A percentile compares a stretch with the other conserved stretches of the same genome.
These are phyloP conservation scores for Solanum gandarillasii DNA, from an alignment of 257 asterid species.

Conservation along the genomic window DNA sequence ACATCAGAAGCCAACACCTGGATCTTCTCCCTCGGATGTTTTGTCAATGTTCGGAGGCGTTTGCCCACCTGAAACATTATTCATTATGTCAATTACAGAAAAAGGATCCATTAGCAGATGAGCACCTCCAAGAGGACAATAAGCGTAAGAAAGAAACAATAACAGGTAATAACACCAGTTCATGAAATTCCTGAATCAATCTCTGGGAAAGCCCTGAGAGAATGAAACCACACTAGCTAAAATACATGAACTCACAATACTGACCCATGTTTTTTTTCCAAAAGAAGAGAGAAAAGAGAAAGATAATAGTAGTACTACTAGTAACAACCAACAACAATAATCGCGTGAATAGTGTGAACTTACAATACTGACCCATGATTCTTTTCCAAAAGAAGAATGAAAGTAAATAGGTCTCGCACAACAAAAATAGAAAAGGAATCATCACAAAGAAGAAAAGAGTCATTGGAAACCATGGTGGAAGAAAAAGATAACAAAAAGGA, in stretches of 20 bases:
- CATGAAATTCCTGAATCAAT: not conserved
- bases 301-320: not conserved
- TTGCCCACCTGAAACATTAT: conserved; percentile 64
- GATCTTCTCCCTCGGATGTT: conserved; percentile 70
- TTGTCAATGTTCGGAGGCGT: conserved; percentile 72
- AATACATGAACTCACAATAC: not conserved
- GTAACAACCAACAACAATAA: not conserved
- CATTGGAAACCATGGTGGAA: not conserved
- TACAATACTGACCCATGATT: not conserved
- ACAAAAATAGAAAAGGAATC: not conserved
- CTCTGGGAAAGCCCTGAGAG: not conserved
- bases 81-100: not conserved
- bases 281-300: not conserved
- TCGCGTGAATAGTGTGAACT: not conserved
- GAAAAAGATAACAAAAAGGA: not conserved
- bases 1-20: conserved; percentile 72
- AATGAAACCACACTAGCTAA: not conserved
- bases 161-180: not conserved
- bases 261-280: not conserved
- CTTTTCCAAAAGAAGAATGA: not conserved
- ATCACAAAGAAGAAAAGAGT: not conserved
- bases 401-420: not conserved
- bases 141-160: not conserved
- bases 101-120: not conserved
- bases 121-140: not conserved